Evolutionary conservation across 169 alveolate species (phyloP).

Genomic region (Cryptosporidium viatorum): DNA sequence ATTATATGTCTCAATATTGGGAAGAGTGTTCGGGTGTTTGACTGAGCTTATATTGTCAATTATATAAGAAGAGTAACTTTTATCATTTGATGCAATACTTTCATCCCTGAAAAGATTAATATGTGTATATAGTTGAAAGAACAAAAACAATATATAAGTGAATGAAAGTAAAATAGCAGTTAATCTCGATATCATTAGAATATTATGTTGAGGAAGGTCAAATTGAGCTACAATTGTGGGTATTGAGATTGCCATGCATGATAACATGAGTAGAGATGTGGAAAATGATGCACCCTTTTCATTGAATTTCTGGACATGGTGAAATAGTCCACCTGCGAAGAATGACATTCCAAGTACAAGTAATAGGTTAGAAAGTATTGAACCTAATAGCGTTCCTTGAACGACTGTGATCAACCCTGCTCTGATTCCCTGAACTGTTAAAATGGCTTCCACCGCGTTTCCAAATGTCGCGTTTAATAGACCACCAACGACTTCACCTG

Average conservation of each 20-base stretch:
- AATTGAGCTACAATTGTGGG: slow-evolving; percentile 82
- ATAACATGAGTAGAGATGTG: slow-evolving; percentile 83
- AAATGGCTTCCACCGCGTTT: slow-evolving; percentile 90
- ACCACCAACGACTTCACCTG: slow-evolving; percentile 89
- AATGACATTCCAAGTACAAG: slow-evolving; percentile 89
- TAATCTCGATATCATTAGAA: slow-evolving; percentile 84
- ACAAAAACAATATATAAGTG: slow-evolving; percentile 83
- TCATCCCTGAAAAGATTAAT: slow-evolving; percentile 81
- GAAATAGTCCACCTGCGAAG: slow-evolving; percentile 88
- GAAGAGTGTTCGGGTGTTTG: neutral
- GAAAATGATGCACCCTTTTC: slow-evolving; percentile 88
- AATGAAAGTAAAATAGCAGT: slow-evolving; percentile 83
- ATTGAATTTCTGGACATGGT: slow-evolving; percentile 86
- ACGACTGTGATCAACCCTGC: slow-evolving; percentile 86
- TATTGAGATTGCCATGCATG: slow-evolving; percentile 85
- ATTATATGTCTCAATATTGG: slow-evolving; percentile 6
- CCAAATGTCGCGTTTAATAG: slow-evolving; percentile 91
- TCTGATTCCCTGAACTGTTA: slow-evolving; percentile 85
- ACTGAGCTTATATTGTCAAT: neutral
- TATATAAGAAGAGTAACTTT: neutral
- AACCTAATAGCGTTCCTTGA: slow-evolving; percentile 89
- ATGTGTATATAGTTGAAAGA: slow-evolving; percentile 87
- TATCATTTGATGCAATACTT: slow-evolving; percentile 71
- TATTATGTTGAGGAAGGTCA: slow-evolving; percentile 58
- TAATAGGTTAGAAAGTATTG: slow-evolving; percentile 86